Conservation (phyloP, 2,329 filamentous ascomycete species). For the Talaromyces sp. region DNA sequence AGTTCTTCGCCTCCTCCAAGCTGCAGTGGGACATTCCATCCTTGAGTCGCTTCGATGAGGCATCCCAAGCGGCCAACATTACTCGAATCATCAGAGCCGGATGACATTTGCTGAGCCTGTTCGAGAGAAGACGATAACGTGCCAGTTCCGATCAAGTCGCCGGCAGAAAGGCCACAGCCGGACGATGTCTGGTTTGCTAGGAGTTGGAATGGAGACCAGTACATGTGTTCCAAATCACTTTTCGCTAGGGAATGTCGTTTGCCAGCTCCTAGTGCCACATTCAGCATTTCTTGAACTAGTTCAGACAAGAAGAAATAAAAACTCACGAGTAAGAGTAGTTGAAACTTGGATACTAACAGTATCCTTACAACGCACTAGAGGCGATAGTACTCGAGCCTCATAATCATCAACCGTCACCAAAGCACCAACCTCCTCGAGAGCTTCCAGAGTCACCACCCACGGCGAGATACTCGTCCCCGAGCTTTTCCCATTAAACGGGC, state of each 20-base stretch:
- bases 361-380: not conserved
- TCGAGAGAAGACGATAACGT: constrained; percentile 15
- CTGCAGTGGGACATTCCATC: not conserved
- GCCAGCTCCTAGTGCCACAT: not conserved
- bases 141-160: constrained; percentile 27
- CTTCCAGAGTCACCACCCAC: constrained; percentile 57
- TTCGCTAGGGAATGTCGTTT: not conserved
- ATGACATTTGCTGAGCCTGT: not conserved
- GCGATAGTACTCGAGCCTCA: too few relatives aligned
- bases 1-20: not conserved
- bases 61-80: not conserved
- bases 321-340: not conserved
- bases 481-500: constrained; percentile 56
- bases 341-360: not conserved
- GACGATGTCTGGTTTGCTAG: constrained; percentile 24
- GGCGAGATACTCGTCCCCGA: constrained; percentile 56
- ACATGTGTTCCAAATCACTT: constrained; percentile 1
- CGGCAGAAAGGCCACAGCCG: constrained; percentile 23
- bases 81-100: not conserved
- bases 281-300: too few relatives aligned
- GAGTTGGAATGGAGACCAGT: constrained; percentile 26
- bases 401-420: not conserved
- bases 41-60: not conserved
- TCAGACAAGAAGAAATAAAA: too few relatives aligned
- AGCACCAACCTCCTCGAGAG: constrained; percentile 31